Evolutionary conservation across 148 eudicot species (phyloP).

Genomic region (Nepenthes gracilis): DNA sequence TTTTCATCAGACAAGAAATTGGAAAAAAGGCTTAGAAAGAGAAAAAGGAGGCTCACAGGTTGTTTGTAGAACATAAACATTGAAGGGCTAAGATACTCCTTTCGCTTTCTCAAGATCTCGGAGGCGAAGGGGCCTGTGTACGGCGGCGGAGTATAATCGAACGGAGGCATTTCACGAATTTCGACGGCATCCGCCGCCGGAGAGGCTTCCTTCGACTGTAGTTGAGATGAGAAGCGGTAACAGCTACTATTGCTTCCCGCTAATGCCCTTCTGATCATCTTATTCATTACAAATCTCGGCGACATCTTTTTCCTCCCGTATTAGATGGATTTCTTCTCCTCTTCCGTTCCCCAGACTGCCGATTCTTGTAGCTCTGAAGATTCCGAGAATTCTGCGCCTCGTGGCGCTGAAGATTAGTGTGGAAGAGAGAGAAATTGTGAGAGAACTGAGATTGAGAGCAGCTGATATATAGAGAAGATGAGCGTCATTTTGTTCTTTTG

Average conservation of each 20-base stretch:
- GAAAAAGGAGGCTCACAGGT: slow-evolving; percentile 34
- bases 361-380: too few species aligned
- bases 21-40: background rate
- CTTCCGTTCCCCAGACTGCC: too few species aligned
- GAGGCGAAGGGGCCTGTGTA: slow-evolving; percentile 70
- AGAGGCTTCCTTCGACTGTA: background rate
- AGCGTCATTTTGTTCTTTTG: too few species aligned
- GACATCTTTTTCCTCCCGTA: background rate
- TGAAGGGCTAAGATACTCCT: slow-evolving; percentile 77
- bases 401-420: too few species aligned
- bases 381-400: too few species aligned
- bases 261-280: slow-evolving; percentile 8
- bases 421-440: too few species aligned
- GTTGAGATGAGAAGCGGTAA: slow-evolving; percentile 9
- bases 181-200: slow-evolving; percentile 11
- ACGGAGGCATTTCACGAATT: slow-evolving; percentile 52
- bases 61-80: slow-evolving; percentile 64
- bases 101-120: slow-evolving; percentile 61
- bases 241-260: background rate
- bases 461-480: too few species aligned
- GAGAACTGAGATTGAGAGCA: too few species aligned
- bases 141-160: slow-evolving; percentile 76
- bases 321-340: too few species aligned
- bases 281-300: slow-evolving; percentile 14
- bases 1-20: background rate